These are phyloP conservation scores for Penicillium sp. DNA, from an alignment of 2,329 filamentous ascomycete species.

Conservation along the genomic window DNA sequence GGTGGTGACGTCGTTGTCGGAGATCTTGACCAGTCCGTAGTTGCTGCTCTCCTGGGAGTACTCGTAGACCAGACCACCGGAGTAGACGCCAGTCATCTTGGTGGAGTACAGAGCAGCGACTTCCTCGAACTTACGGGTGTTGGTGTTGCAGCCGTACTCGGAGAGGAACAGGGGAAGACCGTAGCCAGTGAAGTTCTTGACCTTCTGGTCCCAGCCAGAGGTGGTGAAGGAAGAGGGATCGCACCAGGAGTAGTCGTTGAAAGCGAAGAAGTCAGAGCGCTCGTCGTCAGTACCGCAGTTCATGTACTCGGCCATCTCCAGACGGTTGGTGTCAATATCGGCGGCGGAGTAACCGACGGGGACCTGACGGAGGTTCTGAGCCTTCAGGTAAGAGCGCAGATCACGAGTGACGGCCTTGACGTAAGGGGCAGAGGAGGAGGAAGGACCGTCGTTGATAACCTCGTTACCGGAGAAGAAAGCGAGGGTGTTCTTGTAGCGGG, in stretches of 20 bases:
- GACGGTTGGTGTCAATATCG: conserved; percentile 82
- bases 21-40: conserved; percentile 77
- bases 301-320: conserved; percentile 87
- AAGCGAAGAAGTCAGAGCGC: conserved; percentile 84
- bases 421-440: conserved; percentile 69
- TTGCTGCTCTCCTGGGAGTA: conserved; percentile 83
- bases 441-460: conserved; percentile 72
- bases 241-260: conserved; percentile 82
- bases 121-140: conserved; percentile 81
- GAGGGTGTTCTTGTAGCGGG: conserved; percentile 81
- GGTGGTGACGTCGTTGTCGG: conserved; percentile 59
- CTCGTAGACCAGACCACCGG: conserved; percentile 94
- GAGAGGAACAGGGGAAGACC: conserved; percentile 92
- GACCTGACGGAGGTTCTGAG: conserved; percentile 65
- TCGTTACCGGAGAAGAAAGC: conserved; percentile 85
- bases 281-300: conserved; percentile 86
- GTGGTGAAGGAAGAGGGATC: conserved; percentile 75
- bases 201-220: conserved; percentile 86
- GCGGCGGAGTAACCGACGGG: conserved; percentile 79
- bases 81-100: conserved; percentile 89
- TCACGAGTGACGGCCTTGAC: conserved; percentile 81
- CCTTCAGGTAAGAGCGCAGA: conserved; percentile 71
- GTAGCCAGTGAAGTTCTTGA: conserved; percentile 83
- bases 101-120: conserved; percentile 75
- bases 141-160: conserved; percentile 88